Evolutionary conservation across 2,329 filamentous ascomycete genomes (phyloP).

Genomic region (Falciphora oryzae): DNA sequence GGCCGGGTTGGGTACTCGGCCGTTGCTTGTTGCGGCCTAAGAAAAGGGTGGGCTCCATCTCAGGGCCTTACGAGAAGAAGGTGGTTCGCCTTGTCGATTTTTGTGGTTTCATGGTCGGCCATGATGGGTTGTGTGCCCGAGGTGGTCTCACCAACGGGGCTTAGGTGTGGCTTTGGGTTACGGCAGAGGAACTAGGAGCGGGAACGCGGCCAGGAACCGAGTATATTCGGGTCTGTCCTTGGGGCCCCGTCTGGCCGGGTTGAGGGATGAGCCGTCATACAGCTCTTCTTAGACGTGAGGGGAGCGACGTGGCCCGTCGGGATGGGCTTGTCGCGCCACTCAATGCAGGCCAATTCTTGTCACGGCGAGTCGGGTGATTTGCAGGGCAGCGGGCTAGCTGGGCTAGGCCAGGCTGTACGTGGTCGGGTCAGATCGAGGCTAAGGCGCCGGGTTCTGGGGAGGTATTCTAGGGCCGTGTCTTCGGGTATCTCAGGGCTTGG

Average conservation of each 20-base stretch:
- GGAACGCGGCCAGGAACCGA: background rate
- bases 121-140: conserved; percentile 31
- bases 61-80: conserved; percentile 59
- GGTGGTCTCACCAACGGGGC: background rate
- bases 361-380: background rate
- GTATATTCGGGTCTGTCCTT: background rate
- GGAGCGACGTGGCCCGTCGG: background rate
- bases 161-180: background rate
- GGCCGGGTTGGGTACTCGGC: background rate
- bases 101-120: conserved; percentile 57
- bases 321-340: background rate
- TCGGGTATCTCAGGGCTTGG: background rate
- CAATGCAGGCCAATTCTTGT: background rate
- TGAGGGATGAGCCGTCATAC: background rate
- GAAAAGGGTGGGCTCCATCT: background rate
- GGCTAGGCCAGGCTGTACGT: background rate
- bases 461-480: background rate
- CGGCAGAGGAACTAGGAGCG: background rate
- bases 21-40: background rate
- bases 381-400: background rate
- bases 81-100: conserved; percentile 69
- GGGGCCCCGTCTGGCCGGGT: background rate
- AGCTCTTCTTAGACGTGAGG: background rate
- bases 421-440: too few species aligned
- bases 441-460: too few species aligned